phyloP scores from a whole-genome alignment of 2,329 filamentous ascomycete genomes.

The Diaporthe eres region DNA sequence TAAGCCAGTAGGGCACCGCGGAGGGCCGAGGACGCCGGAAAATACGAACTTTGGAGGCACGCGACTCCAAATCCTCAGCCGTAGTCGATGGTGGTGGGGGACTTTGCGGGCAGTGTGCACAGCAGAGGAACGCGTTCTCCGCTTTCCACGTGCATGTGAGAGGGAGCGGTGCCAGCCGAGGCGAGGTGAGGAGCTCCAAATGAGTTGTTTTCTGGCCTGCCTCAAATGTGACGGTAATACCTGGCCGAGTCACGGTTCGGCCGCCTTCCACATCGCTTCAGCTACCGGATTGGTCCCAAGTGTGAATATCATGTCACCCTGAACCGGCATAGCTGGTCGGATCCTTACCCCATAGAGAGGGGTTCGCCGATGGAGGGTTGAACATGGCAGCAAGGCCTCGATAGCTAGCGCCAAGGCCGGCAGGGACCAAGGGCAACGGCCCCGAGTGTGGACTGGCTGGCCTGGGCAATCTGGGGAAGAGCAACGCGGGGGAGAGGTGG shows the following conservation, averaged over 20 bases:
- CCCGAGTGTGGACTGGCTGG: neutral
- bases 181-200: slow-evolving; percentile 20
- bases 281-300: slow-evolving; percentile 32
- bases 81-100: neutral
- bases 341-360: slow-evolving; percentile 13
- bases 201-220: slow-evolving; percentile 10
- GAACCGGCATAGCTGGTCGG: slow-evolving; percentile 1
- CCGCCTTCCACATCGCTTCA: slow-evolving; percentile 17
- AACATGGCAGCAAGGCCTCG: slow-evolving; percentile 1
- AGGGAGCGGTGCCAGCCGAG: slow-evolving; percentile 14
- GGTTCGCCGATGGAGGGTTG: slow-evolving; percentile 6
- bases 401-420: slow-evolving; percentile 15
- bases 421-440: slow-evolving; percentile 30
- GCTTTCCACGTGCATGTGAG: slow-evolving; percentile 29
- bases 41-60: slow-evolving; percentile 16
- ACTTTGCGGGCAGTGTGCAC: neutral
- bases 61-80: slow-evolving; percentile 17
- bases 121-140: neutral
- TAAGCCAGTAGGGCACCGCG: neutral
- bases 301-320: slow-evolving; percentile 15
- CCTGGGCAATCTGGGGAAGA: slow-evolving; percentile 16
- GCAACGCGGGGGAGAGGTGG: slow-evolving; percentile 24
- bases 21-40: slow-evolving; percentile 11
- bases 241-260: slow-evolving; percentile 30
- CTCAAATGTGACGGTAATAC: slow-evolving; percentile 11